Evolutionary conservation across 805 yeast genomes (phyloP).

Genomic region (Zygosaccharomyces kombuchaensis): DNA sequence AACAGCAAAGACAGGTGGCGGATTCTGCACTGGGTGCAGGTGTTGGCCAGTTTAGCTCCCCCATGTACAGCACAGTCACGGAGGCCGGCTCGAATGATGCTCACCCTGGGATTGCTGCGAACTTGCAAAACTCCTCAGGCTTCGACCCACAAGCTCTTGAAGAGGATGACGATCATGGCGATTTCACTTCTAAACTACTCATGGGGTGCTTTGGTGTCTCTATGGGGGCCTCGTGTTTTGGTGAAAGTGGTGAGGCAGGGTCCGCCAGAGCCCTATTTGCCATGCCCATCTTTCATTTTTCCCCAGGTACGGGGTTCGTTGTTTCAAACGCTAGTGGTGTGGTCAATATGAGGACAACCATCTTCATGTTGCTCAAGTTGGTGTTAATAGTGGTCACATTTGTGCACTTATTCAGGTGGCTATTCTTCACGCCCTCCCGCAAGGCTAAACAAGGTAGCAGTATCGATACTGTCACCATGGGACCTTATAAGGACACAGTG

Average conservation of each 20-base stretch:
- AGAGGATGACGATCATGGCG: conserved; percentile 4
- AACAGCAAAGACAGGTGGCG: neutral
- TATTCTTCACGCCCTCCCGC: conserved; percentile 4
- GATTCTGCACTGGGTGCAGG: conserved; percentile 6
- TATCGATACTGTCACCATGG: conserved; percentile 6
- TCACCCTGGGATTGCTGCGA: conserved; percentile 3
- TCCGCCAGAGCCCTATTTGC: conserved; percentile 43
- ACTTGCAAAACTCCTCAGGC: conserved; percentile 3
- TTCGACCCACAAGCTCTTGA: conserved; percentile 3
- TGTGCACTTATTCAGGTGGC: conserved; percentile 25
- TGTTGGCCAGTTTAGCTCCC: conserved; percentile 3
- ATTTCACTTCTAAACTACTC: conserved; percentile 45
- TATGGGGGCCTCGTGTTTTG: conserved; percentile 58
- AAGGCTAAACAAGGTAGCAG: conserved; percentile 1
- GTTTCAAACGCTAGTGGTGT: conserved; percentile 27
- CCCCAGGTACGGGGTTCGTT: conserved; percentile 19
- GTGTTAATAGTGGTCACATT: conserved; percentile 27
- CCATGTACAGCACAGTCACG: conserved; percentile 1
- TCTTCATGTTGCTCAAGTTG: conserved; percentile 28
- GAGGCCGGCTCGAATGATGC: neutral
- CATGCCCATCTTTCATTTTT: conserved; percentile 40
- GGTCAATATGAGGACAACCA: conserved; percentile 25
- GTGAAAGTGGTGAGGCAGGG: conserved; percentile 44
- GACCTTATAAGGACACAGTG: conserved; percentile 18
- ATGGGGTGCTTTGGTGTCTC: conserved; percentile 63